A percentile compares a stretch with the other conserved stretches of the same genome.
Conservation (phyloP, 225 moss, liverwort and hornwort genomes). For the Sphagnum tenellum region DNA sequence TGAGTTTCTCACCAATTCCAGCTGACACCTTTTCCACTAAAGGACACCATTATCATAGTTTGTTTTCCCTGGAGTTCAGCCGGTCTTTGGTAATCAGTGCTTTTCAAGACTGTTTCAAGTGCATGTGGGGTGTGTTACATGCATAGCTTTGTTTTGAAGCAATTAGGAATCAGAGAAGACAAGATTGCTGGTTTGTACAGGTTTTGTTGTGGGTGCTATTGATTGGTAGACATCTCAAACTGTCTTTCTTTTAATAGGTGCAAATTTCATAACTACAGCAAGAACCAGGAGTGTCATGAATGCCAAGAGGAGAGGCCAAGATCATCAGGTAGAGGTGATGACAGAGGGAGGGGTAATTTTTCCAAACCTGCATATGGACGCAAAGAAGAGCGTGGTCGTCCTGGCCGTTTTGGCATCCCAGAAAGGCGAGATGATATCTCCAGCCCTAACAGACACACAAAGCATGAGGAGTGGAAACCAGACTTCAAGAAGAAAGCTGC, state of each 20-base stretch:
- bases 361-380: slow-evolving; percentile 28
- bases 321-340: slow-evolving; percentile 20
- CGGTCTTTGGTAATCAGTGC: neutral
- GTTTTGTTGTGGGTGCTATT: neutral
- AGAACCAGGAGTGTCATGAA: slow-evolving; percentile 51
- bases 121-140: neutral
- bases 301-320: slow-evolving; percentile 46
- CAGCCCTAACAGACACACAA: slow-evolving; percentile 16
- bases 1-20: slow-evolving; percentile 13
- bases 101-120: neutral
- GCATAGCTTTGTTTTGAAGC: neutral
- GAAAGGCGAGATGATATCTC: slow-evolving; percentile 11
- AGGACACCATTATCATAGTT: too few relatives aligned
- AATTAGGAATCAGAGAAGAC: slow-evolving; percentile 1
- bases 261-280: slow-evolving; percentile 50
- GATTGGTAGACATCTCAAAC: neutral
- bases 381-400: slow-evolving; percentile 23
- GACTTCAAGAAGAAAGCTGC: slow-evolving; percentile 7
- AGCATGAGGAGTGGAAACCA: slow-evolving; percentile 62
- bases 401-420: slow-evolving; percentile 18
- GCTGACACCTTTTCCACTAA: too few relatives aligned
- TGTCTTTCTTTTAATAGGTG: slow-evolving; percentile 24
- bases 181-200: neutral
- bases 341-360: slow-evolving; percentile 22
- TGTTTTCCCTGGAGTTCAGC: too few relatives aligned